Percentiles rank a stretch among this genome's conserved stretches.
Conservation (phyloP, 2,329 filamentous ascomycete species). For the Emydomyces testavorans region DNA sequence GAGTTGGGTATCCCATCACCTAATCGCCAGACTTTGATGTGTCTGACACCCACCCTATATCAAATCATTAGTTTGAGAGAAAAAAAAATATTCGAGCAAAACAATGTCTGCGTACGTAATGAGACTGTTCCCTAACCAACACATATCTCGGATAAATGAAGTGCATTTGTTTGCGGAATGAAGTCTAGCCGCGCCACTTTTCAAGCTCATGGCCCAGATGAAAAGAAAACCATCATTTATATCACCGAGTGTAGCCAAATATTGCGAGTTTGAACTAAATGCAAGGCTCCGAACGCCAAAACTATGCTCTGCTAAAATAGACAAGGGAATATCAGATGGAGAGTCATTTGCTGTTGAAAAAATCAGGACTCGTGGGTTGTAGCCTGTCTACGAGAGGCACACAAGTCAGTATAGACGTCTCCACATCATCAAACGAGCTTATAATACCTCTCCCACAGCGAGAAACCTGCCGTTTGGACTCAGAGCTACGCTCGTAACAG, state of each 20-base stretch:
- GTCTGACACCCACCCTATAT: constrained; percentile 59
- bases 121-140: constrained; percentile 76
- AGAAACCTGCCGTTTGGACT: constrained; percentile 78
- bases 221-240: constrained; percentile 91
- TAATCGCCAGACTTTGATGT: constrained; percentile 86
- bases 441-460: constrained; percentile 68
- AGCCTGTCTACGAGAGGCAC: constrained; percentile 55
- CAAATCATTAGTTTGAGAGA: neutral
- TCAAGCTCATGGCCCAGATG: constrained; percentile 76
- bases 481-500: constrained; percentile 79
- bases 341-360: constrained; percentile 68
- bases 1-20: constrained; percentile 53
- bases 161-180: constrained; percentile 89
- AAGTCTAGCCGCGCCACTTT: constrained; percentile 65
- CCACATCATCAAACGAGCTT: neutral
- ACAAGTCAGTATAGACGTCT: constrained; percentile 22
- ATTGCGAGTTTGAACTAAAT: constrained; percentile 78
- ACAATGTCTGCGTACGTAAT: constrained; percentile 49
- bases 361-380: constrained; percentile 79
- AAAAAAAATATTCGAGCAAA: neutral
- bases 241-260: constrained; percentile 75
- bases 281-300: constrained; percentile 81
- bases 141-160: constrained; percentile 70
- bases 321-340: constrained; percentile 68
- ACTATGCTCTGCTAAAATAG: constrained; percentile 76